Evolutionary conservation across 2,329 filamentous ascomycete genomes (phyloP).

Genomic region (Alternaria brassicae): DNA sequence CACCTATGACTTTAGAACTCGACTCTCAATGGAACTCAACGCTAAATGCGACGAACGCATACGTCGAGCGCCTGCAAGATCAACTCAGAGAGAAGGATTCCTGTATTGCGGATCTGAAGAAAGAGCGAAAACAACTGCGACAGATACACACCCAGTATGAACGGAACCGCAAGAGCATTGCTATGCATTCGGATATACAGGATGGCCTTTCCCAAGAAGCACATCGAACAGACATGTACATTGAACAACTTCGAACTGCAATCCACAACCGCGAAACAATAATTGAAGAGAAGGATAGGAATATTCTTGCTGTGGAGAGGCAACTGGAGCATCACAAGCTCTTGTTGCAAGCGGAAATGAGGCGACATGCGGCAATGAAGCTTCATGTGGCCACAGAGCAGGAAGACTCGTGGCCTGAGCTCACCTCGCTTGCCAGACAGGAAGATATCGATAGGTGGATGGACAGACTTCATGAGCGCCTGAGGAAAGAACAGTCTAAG

Average conservation of each 20-base stretch:
- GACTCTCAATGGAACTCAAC: slow-evolving; percentile 33
- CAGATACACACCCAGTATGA: slow-evolving; percentile 29
- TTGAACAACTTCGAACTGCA: slow-evolving; percentile 39
- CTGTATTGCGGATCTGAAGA: slow-evolving; percentile 32
- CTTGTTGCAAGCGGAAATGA: slow-evolving; percentile 52
- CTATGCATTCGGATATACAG: slow-evolving; percentile 40
- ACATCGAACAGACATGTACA: slow-evolving; percentile 35
- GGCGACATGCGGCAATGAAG: slow-evolving; percentile 45
- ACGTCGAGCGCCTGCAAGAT: slow-evolving; percentile 44
- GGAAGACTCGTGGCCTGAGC: slow-evolving; percentile 36
- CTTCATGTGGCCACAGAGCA: slow-evolving; percentile 28
- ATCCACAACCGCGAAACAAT: slow-evolving; percentile 42
- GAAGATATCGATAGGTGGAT: slow-evolving; percentile 49
- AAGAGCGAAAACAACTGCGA: slow-evolving; percentile 27
- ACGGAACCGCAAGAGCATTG: slow-evolving; percentile 32
- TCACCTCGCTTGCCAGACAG: slow-evolving; percentile 37
- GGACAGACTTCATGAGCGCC: slow-evolving; percentile 39
- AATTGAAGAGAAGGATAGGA: slow-evolving; percentile 43
- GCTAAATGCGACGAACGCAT: slow-evolving; percentile 33
- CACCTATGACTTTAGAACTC: slow-evolving; percentile 20
- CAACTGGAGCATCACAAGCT: slow-evolving; percentile 52
- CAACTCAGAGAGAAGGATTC: slow-evolving; percentile 43
- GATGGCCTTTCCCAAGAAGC: slow-evolving; percentile 37
- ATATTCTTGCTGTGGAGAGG: slow-evolving; percentile 37
- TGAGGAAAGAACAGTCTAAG: slow-evolving; percentile 36